phyloP scores from a whole-genome alignment of 352 stramenopile genomes.

The Pilasporangium apinafurcum region DNA sequence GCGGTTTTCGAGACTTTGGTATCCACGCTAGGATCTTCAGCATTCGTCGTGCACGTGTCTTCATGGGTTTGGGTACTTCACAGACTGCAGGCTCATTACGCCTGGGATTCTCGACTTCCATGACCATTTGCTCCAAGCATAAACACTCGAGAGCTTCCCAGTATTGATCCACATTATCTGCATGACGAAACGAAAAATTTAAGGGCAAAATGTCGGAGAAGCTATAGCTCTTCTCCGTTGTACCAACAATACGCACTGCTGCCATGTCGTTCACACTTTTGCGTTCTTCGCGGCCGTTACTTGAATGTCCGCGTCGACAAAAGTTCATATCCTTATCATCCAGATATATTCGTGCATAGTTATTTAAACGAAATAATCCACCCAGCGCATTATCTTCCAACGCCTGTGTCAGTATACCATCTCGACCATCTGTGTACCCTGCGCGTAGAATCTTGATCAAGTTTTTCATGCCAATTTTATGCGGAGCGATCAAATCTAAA shows the following conservation, averaged over 20 bases:
- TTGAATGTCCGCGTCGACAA: slow-evolving; percentile 1
- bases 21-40: slow-evolving; percentile 68
- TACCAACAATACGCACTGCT: slow-evolving; percentile 44
- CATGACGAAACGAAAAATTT: slow-evolving; percentile 32
- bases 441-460: slow-evolving; percentile 64
- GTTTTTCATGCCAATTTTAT: slow-evolving; percentile 82
- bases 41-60: slow-evolving; percentile 61
- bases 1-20: slow-evolving; percentile 46
- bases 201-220: slow-evolving; percentile 56
- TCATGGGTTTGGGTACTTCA: slow-evolving; percentile 51
- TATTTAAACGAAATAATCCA: slow-evolving; percentile 58
- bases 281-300: not conserved
- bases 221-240: slow-evolving; percentile 65
- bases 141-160: slow-evolving; percentile 80
- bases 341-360: slow-evolving; percentile 36
- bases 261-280: slow-evolving; percentile 15
- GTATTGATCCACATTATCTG: slow-evolving; percentile 46
- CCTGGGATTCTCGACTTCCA: slow-evolving; percentile 54
- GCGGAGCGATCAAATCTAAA: slow-evolving; percentile 54
- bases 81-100: slow-evolving; percentile 49
- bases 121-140: slow-evolving; percentile 74
- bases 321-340: slow-evolving; percentile 20
- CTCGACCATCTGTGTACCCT: slow-evolving; percentile 58
- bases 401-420: slow-evolving; percentile 55
- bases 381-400: slow-evolving; percentile 73